These are phyloP conservation scores for Lathyrus tuberosus DNA, from an alignment of 306 rosid genomes.

Conservation along the genomic window DNA sequence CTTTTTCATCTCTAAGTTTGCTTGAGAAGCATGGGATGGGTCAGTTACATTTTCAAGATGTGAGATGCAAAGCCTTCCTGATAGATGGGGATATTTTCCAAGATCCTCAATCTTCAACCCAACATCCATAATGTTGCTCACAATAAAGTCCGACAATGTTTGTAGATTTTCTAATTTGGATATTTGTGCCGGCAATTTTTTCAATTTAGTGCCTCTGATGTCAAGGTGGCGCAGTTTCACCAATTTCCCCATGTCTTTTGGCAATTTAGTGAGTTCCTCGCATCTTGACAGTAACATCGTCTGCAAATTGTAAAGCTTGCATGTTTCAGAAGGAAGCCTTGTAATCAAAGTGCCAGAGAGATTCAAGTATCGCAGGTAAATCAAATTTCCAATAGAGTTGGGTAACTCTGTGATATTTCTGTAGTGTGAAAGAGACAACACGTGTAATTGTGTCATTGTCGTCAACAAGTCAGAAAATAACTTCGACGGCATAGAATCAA, in stretches of 20 bases:
- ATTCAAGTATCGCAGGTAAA: no score
- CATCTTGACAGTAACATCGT: conserved; percentile 27
- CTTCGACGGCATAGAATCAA: no score
- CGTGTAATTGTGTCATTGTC: no score
- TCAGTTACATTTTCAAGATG: conserved; percentile 21
- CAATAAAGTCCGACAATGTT: conserved; percentile 19
- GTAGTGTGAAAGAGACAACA: no score
- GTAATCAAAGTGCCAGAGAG: no score
- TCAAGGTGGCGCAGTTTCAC: conserved; percentile 14
- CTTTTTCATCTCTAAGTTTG: conserved; percentile 4
- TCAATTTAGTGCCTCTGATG: no score
- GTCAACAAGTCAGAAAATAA: no score
- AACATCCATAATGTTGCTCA: neutral
- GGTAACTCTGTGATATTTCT: no score
- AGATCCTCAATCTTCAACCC: conserved; percentile 17
- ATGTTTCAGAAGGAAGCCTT: neutral
- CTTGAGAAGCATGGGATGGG: neutral
- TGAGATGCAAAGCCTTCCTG: conserved; percentile 22
- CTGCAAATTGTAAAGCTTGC: conserved; percentile 32
- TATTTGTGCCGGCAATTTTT: neutral
- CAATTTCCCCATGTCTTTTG: neutral
- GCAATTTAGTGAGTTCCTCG: neutral
- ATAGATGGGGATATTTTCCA: neutral
- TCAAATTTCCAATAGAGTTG: no score
- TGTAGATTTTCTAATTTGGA: neutral